phyloP scores from a whole-genome alignment of 1,284 basidiomycete genomes.

The Ceraceosorus guamensis region DNA sequence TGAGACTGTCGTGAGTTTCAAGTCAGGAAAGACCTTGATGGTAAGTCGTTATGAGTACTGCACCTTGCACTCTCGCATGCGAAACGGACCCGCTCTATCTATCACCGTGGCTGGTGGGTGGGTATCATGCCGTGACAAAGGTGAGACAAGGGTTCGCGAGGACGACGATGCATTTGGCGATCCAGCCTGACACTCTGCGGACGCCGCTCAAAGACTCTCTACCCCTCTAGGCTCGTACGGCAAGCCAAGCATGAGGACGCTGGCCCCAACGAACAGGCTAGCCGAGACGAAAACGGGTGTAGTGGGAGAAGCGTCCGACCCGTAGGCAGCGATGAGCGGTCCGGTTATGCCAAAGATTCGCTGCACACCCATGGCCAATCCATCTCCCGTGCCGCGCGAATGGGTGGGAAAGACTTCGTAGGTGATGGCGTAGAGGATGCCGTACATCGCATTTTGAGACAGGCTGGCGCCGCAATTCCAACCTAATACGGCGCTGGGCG shows the following conservation, averaged over 20 bases:
- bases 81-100: too few species aligned
- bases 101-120: too few species aligned
- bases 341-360: constrained; percentile 38
- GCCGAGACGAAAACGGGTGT: constrained; percentile 67
- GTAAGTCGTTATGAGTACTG: too few species aligned
- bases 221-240: constrained; percentile 58
- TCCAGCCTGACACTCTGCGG: too few species aligned
- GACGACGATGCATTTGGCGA: too few species aligned
- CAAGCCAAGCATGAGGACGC: constrained; percentile 60
- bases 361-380: constrained; percentile 58
- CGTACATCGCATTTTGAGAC: constrained; percentile 63
- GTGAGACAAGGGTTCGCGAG: too few species aligned
- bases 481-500: constrained; percentile 59
- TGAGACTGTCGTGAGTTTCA: too few species aligned
- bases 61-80: too few species aligned
- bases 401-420: constrained; percentile 67
- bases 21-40: too few species aligned
- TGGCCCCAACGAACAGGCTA: constrained; percentile 59
- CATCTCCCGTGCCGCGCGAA: constrained; percentile 66
- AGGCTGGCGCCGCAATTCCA: constrained; percentile 62
- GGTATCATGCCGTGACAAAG: too few species aligned
- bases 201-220: too few species aligned
- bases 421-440: constrained; percentile 59
- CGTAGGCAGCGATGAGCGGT: constrained; percentile 3
- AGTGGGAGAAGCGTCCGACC: constrained; percentile 24